Conservation (phyloP, 371 early-diverging fungal species). For the Mortierella sp. region DNA sequence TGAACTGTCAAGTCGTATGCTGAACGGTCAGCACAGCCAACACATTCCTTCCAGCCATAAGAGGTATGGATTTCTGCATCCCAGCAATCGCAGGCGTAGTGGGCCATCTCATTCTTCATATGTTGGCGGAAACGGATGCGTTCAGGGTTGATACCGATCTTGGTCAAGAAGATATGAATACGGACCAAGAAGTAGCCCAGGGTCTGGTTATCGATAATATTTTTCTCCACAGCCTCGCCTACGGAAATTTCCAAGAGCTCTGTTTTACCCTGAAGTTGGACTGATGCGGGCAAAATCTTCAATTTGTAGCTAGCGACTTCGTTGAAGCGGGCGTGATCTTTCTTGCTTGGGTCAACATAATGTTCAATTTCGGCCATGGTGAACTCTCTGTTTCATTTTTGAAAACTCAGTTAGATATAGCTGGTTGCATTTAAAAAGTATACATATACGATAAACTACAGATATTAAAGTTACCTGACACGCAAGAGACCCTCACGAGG, state of each 20-base stretch:
- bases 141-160: conserved; percentile 94
- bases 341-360: conserved; percentile 97
- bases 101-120: conserved; percentile 99
- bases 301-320: conserved; percentile 86
- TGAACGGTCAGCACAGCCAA: conserved; percentile 99
- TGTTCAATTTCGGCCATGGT: conserved; percentile 99
- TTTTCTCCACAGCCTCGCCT: conserved; percentile 94
- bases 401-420: not conserved
- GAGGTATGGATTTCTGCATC: conserved; percentile 96
- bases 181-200: conserved; percentile 99
- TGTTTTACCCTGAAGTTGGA: conserved; percentile 85
- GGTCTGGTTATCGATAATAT: conserved; percentile 96
- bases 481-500: conserved; percentile 98
- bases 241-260: conserved; percentile 82
- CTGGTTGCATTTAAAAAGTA: not conserved
- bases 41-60: conserved; percentile 99
- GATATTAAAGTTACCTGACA: conserved; percentile 79
- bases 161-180: conserved; percentile 93
- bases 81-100: conserved; percentile 99
- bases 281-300: conserved; percentile 81
- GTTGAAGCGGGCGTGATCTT: conserved; percentile 93
- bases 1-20: conserved; percentile 99
- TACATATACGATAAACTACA: not conserved
- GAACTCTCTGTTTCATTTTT: conserved; percentile 85
- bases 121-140: conserved; percentile 99